Conservation (phyloP, 352 stramenopile species). For the Phytophthora crassamura region DNA sequence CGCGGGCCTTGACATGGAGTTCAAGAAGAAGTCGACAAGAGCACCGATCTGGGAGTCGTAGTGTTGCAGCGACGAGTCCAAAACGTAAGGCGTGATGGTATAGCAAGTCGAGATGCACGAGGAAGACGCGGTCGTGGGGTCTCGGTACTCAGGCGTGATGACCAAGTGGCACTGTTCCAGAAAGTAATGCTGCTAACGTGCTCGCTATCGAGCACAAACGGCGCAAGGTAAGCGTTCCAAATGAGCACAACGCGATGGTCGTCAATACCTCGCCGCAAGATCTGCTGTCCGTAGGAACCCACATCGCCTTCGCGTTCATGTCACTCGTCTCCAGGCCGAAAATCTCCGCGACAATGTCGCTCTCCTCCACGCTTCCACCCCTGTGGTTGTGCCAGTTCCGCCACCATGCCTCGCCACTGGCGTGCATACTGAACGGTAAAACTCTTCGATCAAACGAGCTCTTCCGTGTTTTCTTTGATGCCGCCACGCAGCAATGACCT, state of each 20-base stretch:
- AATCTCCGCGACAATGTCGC: conserved; percentile 53
- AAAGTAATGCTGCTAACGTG: conserved; percentile 47
- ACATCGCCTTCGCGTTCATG: conserved; percentile 43
- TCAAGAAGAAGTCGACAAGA: conserved; percentile 48
- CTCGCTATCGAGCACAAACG: conserved; percentile 52
- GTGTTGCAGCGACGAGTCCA: conserved; percentile 17
- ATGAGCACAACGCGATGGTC: conserved; percentile 55
- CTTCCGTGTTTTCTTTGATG: no score
- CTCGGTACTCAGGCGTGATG: conserved; percentile 31
- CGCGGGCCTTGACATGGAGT: conserved; percentile 22
- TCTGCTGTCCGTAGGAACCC: conserved; percentile 51
- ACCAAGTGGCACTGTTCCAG: conserved; percentile 58
- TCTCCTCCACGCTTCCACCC: conserved; percentile 15
- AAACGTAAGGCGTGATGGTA: conserved; percentile 48
- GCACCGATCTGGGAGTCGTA: conserved; percentile 25
- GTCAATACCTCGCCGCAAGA: conserved; percentile 54
- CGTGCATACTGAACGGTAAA: no score
- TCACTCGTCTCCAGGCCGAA: conserved; percentile 53
- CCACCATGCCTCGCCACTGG: conserved; percentile 41
- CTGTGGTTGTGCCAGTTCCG: conserved; percentile 23
- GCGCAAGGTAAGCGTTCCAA: conserved; percentile 57
- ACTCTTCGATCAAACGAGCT: no score
- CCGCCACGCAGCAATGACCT: conserved; percentile 25
- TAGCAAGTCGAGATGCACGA: conserved; percentile 51
- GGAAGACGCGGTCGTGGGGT: conserved; percentile 22